These are phyloP conservation scores for Spathaspora girioi DNA, from an alignment of 805 yeast species.

Conservation along the genomic window DNA sequence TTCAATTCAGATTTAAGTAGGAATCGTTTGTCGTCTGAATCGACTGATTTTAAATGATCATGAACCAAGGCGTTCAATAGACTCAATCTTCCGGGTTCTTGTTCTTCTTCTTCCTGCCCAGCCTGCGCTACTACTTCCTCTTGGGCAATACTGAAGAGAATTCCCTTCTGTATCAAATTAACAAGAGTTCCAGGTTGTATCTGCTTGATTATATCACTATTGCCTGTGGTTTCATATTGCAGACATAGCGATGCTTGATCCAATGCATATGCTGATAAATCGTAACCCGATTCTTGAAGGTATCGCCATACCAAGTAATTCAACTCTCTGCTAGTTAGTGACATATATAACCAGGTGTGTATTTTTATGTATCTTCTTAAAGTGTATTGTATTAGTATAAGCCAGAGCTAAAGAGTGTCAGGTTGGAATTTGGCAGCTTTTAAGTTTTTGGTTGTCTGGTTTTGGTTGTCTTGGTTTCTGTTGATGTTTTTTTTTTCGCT, in stretches of 20 bases:
- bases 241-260: constrained; percentile 69
- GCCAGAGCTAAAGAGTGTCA: not conserved
- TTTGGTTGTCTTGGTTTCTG: not conserved
- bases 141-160: constrained; percentile 72
- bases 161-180: constrained; percentile 79
- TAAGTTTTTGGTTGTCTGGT: not conserved
- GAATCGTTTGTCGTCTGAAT: constrained; percentile 5
- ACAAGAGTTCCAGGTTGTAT: constrained; percentile 83
- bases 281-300: constrained; percentile 78
- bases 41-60: constrained; percentile 27
- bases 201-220: constrained; percentile 31
- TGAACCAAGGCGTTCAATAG: constrained; percentile 53
- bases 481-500: not conserved
- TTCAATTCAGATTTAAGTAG: constrained; percentile 10
- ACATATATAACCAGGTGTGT: constrained; percentile 42
- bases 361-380: not conserved
- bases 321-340: constrained; percentile 76
- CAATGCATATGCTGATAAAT: constrained; percentile 74
- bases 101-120: not conserved
- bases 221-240: constrained; percentile 45
- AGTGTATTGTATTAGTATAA: not conserved
- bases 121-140: constrained; percentile 36
- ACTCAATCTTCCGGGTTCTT: constrained; percentile 28
- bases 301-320: constrained; percentile 93
- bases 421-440: not conserved